Evolutionary conservation across 1,139 yeast genomes (phyloP), one percentile per base, ranked within the genome.

Genomic region (Blastobotrys proliferans): DNA sequence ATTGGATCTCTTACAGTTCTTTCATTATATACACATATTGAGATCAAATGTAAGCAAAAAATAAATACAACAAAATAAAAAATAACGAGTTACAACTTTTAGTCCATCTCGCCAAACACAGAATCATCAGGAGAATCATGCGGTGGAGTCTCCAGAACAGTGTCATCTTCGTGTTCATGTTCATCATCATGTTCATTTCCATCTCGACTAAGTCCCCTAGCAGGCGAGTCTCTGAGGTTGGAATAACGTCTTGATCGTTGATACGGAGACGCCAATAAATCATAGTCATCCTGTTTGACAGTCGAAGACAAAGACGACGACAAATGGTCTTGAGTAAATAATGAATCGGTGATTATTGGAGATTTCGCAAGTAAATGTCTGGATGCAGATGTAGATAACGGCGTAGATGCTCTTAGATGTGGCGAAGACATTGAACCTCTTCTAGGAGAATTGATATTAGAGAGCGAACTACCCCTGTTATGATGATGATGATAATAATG

Each of bases 71-170:
- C 10, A 19, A 30, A 17, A 16, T 8, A 30, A 30, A 28, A n/a
- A 28, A 18, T 27, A 18, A 27, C 19, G 28, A 5, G 3, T 10
- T 2, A 29, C 3, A 28, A 28, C 18, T 17, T 18, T 29, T 43
- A 44, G 6, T 57, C 61, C 61, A 56, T 57, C 9, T 53, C 60
- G 14, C 60, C 60, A 50, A 57, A 57, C 19, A 57, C 55, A 30
- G 41, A 43, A 39, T 29, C 46, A 22, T 47, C 51, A 30, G 34
- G 47, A 29, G 43, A 40, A 33, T 34, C 38, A 17, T 37, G 43
- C n/a, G 36, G 27, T 8, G 30, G 32, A 33, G 36, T 38, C 26
- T 29, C 47, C 29, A 45, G 31, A 17, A 42, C 47, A 32, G 50
- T 44, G 27, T 40, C 40, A 21, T 45, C 41, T 26, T 40, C 34